A percentile compares a stretch with the other conserved stretches of the same genome.
These are phyloP conservation scores for Microdochium bolleyi DNA, from an alignment of 2,329 filamentous ascomycete species.

Conservation along the genomic window DNA sequence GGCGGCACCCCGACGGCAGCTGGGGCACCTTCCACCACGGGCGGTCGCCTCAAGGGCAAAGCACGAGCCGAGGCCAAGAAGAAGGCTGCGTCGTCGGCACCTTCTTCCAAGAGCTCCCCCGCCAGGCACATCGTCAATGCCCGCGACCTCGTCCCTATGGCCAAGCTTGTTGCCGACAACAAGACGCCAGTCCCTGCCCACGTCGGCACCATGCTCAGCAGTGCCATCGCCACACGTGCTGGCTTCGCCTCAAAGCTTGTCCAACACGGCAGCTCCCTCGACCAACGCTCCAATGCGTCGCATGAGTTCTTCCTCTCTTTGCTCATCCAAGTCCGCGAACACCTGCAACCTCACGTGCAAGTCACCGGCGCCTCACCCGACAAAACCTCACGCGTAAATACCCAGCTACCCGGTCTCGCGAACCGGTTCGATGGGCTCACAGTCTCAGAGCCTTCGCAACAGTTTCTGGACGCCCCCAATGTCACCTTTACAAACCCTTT, in stretches of 20 bases:
- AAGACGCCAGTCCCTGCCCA: background rate
- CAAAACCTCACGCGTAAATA: background rate
- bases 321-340: constrained; percentile 8
- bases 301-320: constrained; percentile 11
- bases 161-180: constrained; percentile 2
- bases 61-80: constrained; percentile 3
- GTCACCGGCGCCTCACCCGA: background rate
- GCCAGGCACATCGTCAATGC: constrained; percentile 10
- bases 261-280: background rate
- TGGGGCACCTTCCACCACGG: background rate
- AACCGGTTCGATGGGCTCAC: constrained; percentile 18
- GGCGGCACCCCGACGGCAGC: background rate
- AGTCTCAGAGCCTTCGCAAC: constrained; percentile 17
- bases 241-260: background rate
- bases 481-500: background rate
- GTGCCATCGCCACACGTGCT: background rate
- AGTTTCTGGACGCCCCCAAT: constrained; percentile 15
- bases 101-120: constrained; percentile 6
- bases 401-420: background rate
- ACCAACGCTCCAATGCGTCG: background rate
- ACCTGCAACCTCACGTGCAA: constrained; percentile 2
- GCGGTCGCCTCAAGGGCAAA: constrained; percentile 4
- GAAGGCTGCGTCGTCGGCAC: background rate
- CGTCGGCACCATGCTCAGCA: background rate
- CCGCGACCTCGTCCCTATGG: constrained; percentile 7